Base-by-base conservation (phyloP, 2,329 filamentous ascomycete species). In the Hypoxylon sp. region DNA sequence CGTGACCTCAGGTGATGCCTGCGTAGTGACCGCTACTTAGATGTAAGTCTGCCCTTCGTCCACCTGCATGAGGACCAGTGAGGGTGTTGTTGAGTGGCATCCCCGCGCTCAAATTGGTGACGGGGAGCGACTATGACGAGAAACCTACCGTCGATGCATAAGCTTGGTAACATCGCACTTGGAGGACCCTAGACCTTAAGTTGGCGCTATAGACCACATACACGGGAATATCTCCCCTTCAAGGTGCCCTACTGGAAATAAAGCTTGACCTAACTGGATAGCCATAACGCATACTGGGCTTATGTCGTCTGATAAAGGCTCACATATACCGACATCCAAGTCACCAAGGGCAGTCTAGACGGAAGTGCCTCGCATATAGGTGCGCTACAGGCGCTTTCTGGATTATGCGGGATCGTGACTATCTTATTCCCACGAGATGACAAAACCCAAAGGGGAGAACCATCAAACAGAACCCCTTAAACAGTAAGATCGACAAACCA, bases 101-200 rank as follows among this genome's bases (percentile, higher is more conserved):
- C 61, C 65, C 68, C 65, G 59, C 62, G 31, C 46, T 54, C 33
- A 17, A 30, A 50, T n/a, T n/a, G 42, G 44, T 13, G 25, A 59
- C 22, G 14, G 35, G 37, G 35, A 63, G 42, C 27, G 46, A 22
- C 17, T 49, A 48, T 62, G 61, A 57, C 44, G 55, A 54, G 53
- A 14, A 44, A 31, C 48, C 31, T 55, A 46, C 27, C 25, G 50
- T 50, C 55, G 37, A 51, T 22, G 42, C 25, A 33, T 40, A 33
- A 46, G 55, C 42, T 37, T 49, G 46, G 55, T 59, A 58, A 56
- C 44, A 50, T 54, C 58, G 27, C 50, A 33, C n/a, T 44, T 31
- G 60, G 30, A 49, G 31, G 17, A 51, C 42, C 67, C 60, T 27
- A 37, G 51, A 31, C 49, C 57, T 68, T 64, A 65, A 62, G 40